Percentiles rank a stretch among this genome's conserved stretches.
These are phyloP conservation scores for Neoboletus magnificus DNA, from an alignment of 768 basidiomycete species.

Conservation along the genomic window DNA sequence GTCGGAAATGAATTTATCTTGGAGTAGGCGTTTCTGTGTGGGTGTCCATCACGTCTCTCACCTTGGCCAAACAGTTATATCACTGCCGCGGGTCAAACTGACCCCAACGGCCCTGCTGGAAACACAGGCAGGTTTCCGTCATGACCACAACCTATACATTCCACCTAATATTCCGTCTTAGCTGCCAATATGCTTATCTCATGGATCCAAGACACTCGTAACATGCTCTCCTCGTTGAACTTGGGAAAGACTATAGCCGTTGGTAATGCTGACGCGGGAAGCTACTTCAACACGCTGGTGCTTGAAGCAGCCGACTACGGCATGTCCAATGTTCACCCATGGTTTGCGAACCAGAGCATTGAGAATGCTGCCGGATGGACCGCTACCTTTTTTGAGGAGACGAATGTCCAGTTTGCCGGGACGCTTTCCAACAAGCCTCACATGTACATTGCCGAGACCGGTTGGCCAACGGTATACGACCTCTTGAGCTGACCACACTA, in stretches of 20 bases:
- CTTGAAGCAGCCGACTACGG: slow-evolving; percentile 66
- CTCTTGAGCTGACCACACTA: neutral
- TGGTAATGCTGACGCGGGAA: slow-evolving; percentile 83
- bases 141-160: neutral
- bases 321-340: slow-evolving; percentile 89
- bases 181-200: slow-evolving; percentile 63
- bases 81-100: slow-evolving; percentile 43
- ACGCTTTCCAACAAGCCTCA: slow-evolving; percentile 64
- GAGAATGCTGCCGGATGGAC: slow-evolving; percentile 79
- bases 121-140: slow-evolving; percentile 30
- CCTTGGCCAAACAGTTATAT: slow-evolving; percentile 49
- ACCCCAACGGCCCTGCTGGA: slow-evolving; percentile 60
- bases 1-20: slow-evolving; percentile 93
- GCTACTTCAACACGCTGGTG: slow-evolving; percentile 73
- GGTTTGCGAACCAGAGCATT: slow-evolving; percentile 83
- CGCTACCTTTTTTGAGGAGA: slow-evolving; percentile 64
- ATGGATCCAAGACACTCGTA: slow-evolving; percentile 65
- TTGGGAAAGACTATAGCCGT: slow-evolving; percentile 62
- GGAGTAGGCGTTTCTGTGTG: slow-evolving; percentile 43
- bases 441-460: slow-evolving; percentile 94
- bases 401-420: slow-evolving; percentile 57
- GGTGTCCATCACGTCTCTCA: neutral
- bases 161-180: neutral
- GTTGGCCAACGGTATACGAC: slow-evolving; percentile 68
- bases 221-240: slow-evolving; percentile 51